A percentile compares a stretch with the other conserved stretches of the same genome.
Evolutionary conservation across 495 filamentous ascomycete genomes (phyloP).

Genomic region (Penicillium alfredii): DNA sequence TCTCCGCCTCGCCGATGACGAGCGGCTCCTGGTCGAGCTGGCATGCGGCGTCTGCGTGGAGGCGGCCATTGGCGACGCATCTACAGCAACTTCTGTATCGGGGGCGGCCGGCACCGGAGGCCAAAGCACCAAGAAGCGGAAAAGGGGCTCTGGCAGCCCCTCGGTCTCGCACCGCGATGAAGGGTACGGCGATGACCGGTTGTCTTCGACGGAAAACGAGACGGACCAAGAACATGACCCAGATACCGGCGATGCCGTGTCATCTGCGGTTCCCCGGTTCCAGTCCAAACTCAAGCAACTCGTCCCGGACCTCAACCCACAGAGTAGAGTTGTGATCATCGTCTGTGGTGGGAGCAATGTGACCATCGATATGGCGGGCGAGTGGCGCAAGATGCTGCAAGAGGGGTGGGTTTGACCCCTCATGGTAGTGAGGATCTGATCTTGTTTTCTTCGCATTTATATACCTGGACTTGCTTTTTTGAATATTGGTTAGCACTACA

Average conservation of each 20-base stretch:
- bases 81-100: constrained; percentile 12
- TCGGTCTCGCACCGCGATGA: constrained; percentile 24
- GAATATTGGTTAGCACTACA: too few species aligned
- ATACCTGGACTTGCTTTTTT: too few species aligned
- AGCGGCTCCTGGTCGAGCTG: constrained; percentile 72
- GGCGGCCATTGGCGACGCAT: constrained; percentile 40
- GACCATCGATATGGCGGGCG: constrained; percentile 56
- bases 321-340: constrained; percentile 73
- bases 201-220: constrained; percentile 30
- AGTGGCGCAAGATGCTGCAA: constrained; percentile 50
- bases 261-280: constrained; percentile 14
- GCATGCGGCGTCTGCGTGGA: constrained; percentile 77
- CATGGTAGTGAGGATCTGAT: too few species aligned
- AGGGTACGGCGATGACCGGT: constrained; percentile 39
- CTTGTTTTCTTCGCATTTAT: too few species aligned
- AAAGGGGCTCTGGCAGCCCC: constrained; percentile 16
- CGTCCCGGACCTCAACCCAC: constrained; percentile 48
- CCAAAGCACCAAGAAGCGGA: constrained; percentile 32
- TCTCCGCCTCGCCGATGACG: constrained; percentile 73
- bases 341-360: constrained; percentile 83
- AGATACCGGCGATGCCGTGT: constrained; percentile 1
- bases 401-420: constrained; percentile 43
- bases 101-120: constrained; percentile 8
- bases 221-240: constrained; percentile 17
- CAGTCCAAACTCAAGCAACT: constrained; percentile 53